These are phyloP conservation scores for Alternaria metachromatica DNA, from an alignment of 2,329 filamentous ascomycete species.

Conservation along the genomic window DNA sequence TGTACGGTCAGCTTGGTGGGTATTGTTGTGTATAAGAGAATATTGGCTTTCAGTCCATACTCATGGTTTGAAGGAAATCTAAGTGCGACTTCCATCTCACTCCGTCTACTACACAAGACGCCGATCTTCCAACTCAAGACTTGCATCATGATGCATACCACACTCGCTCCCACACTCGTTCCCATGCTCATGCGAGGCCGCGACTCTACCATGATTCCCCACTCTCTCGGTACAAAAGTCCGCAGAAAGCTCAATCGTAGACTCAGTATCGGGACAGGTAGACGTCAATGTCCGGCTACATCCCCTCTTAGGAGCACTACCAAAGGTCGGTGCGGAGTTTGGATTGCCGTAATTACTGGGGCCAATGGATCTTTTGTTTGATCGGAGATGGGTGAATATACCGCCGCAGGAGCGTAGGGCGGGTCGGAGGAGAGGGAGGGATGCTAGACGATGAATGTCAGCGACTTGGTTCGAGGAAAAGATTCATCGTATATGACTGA, in stretches of 20 bases:
- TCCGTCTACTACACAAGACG: neutral
- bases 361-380: neutral
- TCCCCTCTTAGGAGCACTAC: conserved; percentile 10
- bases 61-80: no score
- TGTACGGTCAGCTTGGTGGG: neutral
- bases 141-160: neutral
- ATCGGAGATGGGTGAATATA: conserved; percentile 16
- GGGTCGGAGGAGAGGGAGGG: conserved; percentile 28
- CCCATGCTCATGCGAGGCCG: neutral
- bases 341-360: conserved; percentile 9
- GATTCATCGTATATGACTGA: neutral
- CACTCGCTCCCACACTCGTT: neutral
- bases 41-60: no score
- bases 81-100: neutral
- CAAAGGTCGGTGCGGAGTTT: conserved; percentile 14
- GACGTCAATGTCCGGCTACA: neutral
- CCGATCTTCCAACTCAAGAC: neutral
- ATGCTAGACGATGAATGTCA: conserved; percentile 11
- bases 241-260: conserved; percentile 20
- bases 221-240: neutral
- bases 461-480: neutral
- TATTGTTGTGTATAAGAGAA: neutral
- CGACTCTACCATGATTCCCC: neutral
- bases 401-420: conserved; percentile 22
- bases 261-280: conserved; percentile 11